A percentile compares a stretch with the other conserved stretches of the same genome.
phyloP scores from a whole-genome alignment of 768 basidiomycete genomes.

The Boletus reticulatus region DNA sequence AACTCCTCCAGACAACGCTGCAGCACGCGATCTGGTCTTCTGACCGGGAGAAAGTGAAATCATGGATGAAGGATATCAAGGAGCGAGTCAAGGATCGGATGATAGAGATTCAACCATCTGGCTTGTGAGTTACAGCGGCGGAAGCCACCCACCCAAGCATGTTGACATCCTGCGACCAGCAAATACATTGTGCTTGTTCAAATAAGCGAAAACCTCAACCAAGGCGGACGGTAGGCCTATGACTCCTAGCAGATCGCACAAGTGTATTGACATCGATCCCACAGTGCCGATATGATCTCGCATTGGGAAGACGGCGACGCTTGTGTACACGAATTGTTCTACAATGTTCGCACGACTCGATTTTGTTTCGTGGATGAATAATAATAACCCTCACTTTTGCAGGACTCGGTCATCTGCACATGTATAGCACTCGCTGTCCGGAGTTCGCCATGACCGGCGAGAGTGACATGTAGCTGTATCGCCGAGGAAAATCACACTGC shows the following conservation, averaged over 20 bases:
- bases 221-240: constrained; percentile 71
- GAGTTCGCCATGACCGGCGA: constrained; percentile 33
- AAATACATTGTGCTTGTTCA: constrained; percentile 88
- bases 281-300: constrained; percentile 75
- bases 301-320: constrained; percentile 88
- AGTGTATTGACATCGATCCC: constrained; percentile 3
- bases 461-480: constrained; percentile 23
- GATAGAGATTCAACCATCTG: constrained; percentile 76
- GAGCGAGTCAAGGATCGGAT: constrained; percentile 85
- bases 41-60: constrained; percentile 67
- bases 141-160: neutral
- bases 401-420: constrained; percentile 74
- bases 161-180: constrained; percentile 39
- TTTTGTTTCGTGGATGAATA: constrained; percentile 4
- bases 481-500: constrained; percentile 16
- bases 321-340: constrained; percentile 75
- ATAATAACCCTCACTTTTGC: constrained; percentile 13
- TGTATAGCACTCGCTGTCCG: constrained; percentile 63
- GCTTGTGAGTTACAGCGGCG: constrained; percentile 60
- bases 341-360: constrained; percentile 55
- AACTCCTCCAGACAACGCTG: constrained; percentile 69
- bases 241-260: neutral
- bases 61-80: constrained; percentile 81
- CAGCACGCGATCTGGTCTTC: constrained; percentile 62
- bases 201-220: constrained; percentile 79